Evolutionary conservation across 129 eudicot species (phyloP).

Genomic region (Flaveria ramosissima): DNA sequence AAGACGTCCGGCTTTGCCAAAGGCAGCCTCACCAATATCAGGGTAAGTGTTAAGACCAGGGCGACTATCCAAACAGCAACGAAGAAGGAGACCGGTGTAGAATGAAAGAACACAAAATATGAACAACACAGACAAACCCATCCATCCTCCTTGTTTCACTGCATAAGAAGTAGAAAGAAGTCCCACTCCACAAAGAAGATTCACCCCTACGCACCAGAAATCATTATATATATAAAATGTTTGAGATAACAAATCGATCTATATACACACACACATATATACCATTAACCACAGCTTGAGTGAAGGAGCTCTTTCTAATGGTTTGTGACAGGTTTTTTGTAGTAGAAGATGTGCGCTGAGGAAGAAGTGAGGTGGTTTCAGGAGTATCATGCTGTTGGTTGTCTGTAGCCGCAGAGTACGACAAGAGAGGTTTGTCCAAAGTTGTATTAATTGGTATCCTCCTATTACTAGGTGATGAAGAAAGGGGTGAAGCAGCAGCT

Average conservation of each 20-base stretch:
- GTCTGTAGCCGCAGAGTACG: slow-evolving; percentile 20
- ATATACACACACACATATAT: neutral
- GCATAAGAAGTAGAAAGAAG: slow-evolving; percentile 87
- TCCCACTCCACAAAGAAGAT: slow-evolving; percentile 92
- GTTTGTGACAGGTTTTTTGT: slow-evolving; percentile 36
- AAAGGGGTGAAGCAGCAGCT: slow-evolving; percentile 9
- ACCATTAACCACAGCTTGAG: slow-evolving; percentile 82
- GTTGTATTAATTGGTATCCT: slow-evolving; percentile 32
- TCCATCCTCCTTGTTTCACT: slow-evolving; percentile 90
- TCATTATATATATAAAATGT: neutral
- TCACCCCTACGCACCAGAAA: slow-evolving; percentile 54
- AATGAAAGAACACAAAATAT: slow-evolving; percentile 61
- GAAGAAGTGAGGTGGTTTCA: slow-evolving; percentile 43
- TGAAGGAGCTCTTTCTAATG: slow-evolving; percentile 60
- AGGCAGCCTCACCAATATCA: slow-evolving; percentile 92
- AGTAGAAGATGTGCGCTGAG: slow-evolving; percentile 52
- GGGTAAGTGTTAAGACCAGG: slow-evolving; percentile 89
- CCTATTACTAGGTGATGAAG: slow-evolving; percentile 54
- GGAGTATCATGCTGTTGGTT: slow-evolving; percentile 53
- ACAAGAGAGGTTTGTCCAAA: slow-evolving; percentile 55
- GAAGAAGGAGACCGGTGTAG: slow-evolving; percentile 80
- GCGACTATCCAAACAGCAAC: slow-evolving; percentile 71
- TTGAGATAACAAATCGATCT: too few species aligned
- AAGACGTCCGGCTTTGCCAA: slow-evolving; percentile 66
- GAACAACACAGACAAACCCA: slow-evolving; percentile 55